Percentiles rank a stretch among this genome's conserved stretches.
Conservation (phyloP, 805 yeast species). For the Candida broadrunensis region DNA sequence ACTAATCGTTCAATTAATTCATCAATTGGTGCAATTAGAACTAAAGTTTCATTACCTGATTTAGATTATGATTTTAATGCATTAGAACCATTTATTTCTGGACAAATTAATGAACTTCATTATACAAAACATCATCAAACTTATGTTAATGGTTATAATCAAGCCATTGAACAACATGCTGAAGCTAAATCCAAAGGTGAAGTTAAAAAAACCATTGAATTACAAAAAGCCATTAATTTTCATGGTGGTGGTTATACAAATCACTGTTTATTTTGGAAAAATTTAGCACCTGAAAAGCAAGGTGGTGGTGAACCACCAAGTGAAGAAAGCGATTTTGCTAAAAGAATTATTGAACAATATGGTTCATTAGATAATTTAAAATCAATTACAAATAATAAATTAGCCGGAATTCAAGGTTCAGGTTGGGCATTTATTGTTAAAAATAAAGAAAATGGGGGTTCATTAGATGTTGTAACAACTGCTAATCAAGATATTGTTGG, state of each 20-base stretch:
- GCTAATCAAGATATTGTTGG: constrained; percentile 48
- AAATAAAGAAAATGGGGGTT: constrained; percentile 42
- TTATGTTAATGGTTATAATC: constrained; percentile 46
- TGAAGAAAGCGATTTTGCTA: constrained; percentile 39
- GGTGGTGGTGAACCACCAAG: constrained; percentile 61
- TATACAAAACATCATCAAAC: constrained; percentile 51
- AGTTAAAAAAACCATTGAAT: constrained; percentile 38
- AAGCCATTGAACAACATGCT: constrained; percentile 39
- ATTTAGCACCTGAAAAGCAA: constrained; percentile 41
- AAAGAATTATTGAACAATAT: constrained; percentile 36
- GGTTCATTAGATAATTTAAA: constrained; percentile 46
- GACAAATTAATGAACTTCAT: constrained; percentile 46
- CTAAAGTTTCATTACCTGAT: constrained; percentile 36
- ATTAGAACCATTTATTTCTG: constrained; percentile 46
- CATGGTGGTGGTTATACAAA: constrained; percentile 52
- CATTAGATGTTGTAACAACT: constrained; percentile 43
- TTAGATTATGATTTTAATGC: constrained; percentile 47
- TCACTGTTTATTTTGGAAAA: constrained; percentile 50
- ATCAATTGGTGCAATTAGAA: constrained; percentile 21
- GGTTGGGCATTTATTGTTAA: constrained; percentile 54
- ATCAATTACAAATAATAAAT: constrained; percentile 37
- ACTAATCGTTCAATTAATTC: constrained; percentile 5
- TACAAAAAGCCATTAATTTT: constrained; percentile 46
- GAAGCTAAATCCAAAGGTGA: constrained; percentile 36
- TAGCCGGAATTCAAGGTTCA: constrained; percentile 50